phyloP scores from a whole-genome alignment of 2,329 filamentous ascomycete genomes.

The Monosporascus sp. region DNA sequence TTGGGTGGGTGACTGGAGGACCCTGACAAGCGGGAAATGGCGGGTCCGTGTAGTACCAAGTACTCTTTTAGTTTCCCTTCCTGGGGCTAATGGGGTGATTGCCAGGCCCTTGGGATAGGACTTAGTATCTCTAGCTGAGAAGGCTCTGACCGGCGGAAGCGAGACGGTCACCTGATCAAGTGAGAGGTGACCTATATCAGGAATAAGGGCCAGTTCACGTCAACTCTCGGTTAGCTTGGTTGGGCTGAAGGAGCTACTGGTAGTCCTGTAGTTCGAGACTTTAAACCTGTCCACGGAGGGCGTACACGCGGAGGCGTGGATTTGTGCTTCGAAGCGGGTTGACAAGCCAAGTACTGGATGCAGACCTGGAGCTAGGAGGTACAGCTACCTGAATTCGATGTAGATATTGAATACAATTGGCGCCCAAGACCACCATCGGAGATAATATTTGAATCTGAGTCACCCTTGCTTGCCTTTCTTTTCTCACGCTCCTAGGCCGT shows the following conservation, averaged over 20 bases:
- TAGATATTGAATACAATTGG: not conserved
- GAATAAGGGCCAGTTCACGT: not conserved
- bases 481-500: not conserved
- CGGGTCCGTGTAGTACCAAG: not conserved
- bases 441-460: not conserved
- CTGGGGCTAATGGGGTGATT: not conserved
- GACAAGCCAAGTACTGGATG: not conserved
- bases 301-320: not conserved
- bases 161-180: not conserved
- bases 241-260: constrained; percentile 1
- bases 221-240: not conserved
- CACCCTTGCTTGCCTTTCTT: not conserved
- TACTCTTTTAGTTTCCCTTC: constrained; percentile 3
- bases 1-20: not conserved
- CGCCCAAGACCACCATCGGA: not conserved
- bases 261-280: not conserved
- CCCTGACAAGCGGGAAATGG: not conserved
- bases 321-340: not conserved
- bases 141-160: not conserved
- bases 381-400: not conserved
- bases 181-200: not conserved
- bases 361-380: not conserved
- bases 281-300: not conserved
- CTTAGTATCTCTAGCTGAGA: not conserved
- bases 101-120: not conserved